Percentiles rank a stretch among this genome's conserved stretches.
phyloP scores from a whole-genome alignment of 305 asterid species.

The Solanum aculeatissimum region DNA sequence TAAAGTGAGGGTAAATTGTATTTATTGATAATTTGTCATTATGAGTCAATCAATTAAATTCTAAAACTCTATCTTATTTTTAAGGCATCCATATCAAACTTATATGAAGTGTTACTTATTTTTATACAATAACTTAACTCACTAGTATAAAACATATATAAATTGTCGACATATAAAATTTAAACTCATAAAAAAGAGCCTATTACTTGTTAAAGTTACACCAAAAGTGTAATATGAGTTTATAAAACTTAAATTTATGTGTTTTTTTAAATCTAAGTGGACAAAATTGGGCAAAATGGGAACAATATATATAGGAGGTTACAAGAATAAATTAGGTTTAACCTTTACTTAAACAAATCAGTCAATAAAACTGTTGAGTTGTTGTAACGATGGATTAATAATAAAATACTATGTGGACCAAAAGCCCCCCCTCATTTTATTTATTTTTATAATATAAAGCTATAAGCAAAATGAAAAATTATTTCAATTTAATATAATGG shows the following conservation, averaged over 20 bases:
- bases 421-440: neutral
- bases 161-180: neutral
- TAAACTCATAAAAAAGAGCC: neutral
- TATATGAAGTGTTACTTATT: neutral
- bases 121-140: neutral
- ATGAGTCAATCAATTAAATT: neutral
- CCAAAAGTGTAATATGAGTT: neutral
- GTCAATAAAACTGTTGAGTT: constrained; percentile 23
- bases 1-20: neutral
- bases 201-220: neutral
- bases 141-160: neutral
- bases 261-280: neutral
- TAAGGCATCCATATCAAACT: neutral
- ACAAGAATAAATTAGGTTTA: constrained; percentile 7
- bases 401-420: constrained; percentile 9
- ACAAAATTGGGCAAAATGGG: neutral
- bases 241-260: neutral
- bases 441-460: neutral
- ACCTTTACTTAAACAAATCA: constrained; percentile 11
- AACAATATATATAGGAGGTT: constrained; percentile 6
- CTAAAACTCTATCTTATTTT: neutral
- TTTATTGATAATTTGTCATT: neutral
- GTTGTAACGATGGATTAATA: constrained; percentile 17
- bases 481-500: neutral
- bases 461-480: neutral